Evolutionary conservation across 1,139 yeast species (phyloP).

Genomic region (Scheffersomyces segobiensis): DNA sequence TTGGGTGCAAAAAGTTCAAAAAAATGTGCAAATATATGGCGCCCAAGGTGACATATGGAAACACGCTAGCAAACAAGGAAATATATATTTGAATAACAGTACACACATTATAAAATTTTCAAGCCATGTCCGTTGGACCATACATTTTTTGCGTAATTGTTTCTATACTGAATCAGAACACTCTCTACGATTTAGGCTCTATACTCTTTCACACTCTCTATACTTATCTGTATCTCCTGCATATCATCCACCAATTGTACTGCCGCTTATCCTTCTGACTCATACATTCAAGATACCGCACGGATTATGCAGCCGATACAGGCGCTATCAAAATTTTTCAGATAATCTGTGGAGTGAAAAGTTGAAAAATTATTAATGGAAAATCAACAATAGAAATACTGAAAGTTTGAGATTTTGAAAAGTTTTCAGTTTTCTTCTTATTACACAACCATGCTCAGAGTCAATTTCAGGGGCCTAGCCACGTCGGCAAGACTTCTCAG

Average conservation of each 20-base stretch:
- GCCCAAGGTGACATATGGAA: neutral
- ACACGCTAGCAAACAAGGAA: neutral
- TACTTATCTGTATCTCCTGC: neutral
- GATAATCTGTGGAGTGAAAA: neutral
- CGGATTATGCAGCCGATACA: neutral
- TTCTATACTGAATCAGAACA: neutral
- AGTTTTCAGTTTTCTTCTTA: neutral
- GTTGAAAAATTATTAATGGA: neutral
- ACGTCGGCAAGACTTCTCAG: conserved; percentile 17
- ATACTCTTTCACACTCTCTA: neutral
- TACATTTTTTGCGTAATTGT: neutral
- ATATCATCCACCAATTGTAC: neutral
- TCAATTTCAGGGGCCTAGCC: neutral
- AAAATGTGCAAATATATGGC: no score
- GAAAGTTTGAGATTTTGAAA: neutral
- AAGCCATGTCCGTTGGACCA: no score
- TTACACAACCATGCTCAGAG: conserved; percentile 4
- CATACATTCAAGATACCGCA: conserved; percentile 11
- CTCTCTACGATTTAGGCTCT: neutral
- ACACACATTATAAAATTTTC: neutral
- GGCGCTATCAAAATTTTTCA: neutral
- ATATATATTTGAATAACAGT: neutral
- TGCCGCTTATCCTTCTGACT: conserved; percentile 25
- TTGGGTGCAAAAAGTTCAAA: neutral
- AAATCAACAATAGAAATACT: no score